A percentile compares a stretch with the other conserved stretches of the same genome.
Evolutionary conservation across 202 grass and related monocot species (phyloP).

Genomic region (Schoenoplectus tabernaemontani): DNA sequence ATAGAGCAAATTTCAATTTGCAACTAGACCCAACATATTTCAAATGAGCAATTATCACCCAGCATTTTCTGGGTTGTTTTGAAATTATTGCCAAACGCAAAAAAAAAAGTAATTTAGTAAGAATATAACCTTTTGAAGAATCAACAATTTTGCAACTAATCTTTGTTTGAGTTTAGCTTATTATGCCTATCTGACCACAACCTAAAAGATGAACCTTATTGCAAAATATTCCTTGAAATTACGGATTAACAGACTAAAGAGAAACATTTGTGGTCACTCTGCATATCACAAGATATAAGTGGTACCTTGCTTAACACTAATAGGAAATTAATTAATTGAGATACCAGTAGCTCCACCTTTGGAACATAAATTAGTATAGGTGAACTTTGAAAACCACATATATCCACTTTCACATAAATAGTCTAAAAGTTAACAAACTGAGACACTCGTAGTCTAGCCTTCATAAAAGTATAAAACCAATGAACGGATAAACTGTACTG

Average conservation of each 20-base stretch:
- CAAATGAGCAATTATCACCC: background rate
- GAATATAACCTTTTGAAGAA: background rate
- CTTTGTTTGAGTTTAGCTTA: background rate
- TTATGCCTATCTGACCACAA: background rate
- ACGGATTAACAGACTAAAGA: background rate
- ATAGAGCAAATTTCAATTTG: background rate
- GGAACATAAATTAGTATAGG: background rate
- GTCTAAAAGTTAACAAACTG: background rate
- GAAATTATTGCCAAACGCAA: background rate
- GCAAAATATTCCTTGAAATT: background rate
- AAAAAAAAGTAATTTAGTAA: background rate
- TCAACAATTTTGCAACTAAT: background rate
- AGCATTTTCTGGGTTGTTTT: background rate
- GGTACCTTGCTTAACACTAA: background rate
- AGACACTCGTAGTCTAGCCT: background rate
- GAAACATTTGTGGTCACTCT: too few species aligned
- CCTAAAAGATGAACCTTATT: background rate
- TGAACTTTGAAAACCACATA: background rate
- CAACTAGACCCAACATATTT: slow-evolving; percentile 1
- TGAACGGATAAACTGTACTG: background rate
- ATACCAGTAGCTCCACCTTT: background rate
- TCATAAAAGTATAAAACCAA: slow-evolving; percentile 15
- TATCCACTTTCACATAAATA: background rate
- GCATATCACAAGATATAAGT: background rate
- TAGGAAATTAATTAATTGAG: background rate